phyloP scores from a whole-genome alignment of 805 yeast genomes.

The Debaryomyces tyrocola region DNA sequence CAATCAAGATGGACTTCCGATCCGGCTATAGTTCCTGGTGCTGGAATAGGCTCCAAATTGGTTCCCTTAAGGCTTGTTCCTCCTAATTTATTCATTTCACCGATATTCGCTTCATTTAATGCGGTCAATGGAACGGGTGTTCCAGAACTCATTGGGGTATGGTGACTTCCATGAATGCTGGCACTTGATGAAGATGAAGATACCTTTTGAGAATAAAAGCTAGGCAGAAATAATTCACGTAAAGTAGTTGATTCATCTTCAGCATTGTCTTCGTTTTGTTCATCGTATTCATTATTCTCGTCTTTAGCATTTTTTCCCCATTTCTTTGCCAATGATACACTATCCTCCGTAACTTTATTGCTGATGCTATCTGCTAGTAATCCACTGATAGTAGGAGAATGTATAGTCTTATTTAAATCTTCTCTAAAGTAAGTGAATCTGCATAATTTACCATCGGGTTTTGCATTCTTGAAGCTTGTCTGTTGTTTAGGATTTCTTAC shows the following conservation, averaged over 20 bases:
- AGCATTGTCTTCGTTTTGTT: conserved; percentile 4
- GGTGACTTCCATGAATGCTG: background rate
- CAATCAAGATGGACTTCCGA: conserved; percentile 8
- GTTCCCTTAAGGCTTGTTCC: background rate
- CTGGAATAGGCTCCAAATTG: background rate
- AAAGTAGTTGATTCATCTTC: conserved; percentile 9
- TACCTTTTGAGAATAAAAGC: conserved; percentile 13
- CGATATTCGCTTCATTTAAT: background rate
- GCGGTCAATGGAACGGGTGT: background rate
- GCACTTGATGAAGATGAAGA: conserved; percentile 9
- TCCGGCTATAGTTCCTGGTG: conserved; percentile 9
- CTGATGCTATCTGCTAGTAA: conserved; percentile 35
- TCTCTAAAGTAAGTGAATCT: conserved; percentile 93
- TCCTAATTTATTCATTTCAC: background rate
- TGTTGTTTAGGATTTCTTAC: background rate
- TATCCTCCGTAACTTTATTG: conserved; percentile 7
- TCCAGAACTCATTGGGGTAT: background rate
- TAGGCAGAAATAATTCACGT: conserved; percentile 27
- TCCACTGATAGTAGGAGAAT: conserved; percentile 85
- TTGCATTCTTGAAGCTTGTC: background rate
- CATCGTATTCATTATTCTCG: conserved; percentile 3
- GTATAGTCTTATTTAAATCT: conserved; percentile 84
- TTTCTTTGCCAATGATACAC: conserved; percentile 10
- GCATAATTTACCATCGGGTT: conserved; percentile 30
- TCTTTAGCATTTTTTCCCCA: conserved; percentile 12